Percentiles rank a stretch among this genome's conserved stretches.
Conservation (phyloP, 331 rosid genomes). For the Erythrophleum ivorense region DNA sequence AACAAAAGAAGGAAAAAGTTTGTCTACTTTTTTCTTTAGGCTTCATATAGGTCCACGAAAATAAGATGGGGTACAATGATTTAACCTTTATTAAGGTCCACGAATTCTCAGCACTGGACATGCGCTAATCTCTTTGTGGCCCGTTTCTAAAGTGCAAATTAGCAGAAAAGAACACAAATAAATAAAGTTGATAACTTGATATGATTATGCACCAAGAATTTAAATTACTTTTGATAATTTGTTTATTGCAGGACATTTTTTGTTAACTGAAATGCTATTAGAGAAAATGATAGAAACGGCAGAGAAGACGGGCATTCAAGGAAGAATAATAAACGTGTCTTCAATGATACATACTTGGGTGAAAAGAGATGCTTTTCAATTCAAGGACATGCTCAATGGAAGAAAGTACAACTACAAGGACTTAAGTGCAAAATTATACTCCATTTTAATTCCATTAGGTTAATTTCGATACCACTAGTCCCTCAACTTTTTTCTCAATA, state of each 20-base stretch:
- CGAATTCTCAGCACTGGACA: conserved; percentile 36
- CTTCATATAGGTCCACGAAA: conserved; percentile 35
- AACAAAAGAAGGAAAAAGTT: conserved; percentile 3
- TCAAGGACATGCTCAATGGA: conserved; percentile 72
- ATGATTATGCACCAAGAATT: neutral
- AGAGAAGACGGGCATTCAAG: conserved; percentile 69
- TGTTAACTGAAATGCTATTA: conserved; percentile 74
- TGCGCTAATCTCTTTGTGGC: conserved; percentile 26
- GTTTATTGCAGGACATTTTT: conserved; percentile 72
- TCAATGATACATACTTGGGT: conserved; percentile 96
- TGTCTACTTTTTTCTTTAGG: conserved; percentile 22
- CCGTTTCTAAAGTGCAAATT: conserved; percentile 35
- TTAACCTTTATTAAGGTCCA: conserved; percentile 47
- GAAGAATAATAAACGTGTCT: conserved; percentile 89
- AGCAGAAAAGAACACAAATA: neutral
- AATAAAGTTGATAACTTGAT: neutral
- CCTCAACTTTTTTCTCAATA: neutral
- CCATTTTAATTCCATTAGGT: neutral
- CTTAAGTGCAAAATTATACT: neutral
- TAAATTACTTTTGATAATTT: neutral
- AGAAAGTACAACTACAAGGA: conserved; percentile 53
- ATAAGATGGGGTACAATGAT: conserved; percentile 21
- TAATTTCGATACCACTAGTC: neutral
- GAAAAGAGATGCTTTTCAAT: conserved; percentile 65
- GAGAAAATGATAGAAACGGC: conserved; percentile 92